Base-by-base conservation (phyloP, 306 rosid species). In the Sicyos edulis region DNA sequence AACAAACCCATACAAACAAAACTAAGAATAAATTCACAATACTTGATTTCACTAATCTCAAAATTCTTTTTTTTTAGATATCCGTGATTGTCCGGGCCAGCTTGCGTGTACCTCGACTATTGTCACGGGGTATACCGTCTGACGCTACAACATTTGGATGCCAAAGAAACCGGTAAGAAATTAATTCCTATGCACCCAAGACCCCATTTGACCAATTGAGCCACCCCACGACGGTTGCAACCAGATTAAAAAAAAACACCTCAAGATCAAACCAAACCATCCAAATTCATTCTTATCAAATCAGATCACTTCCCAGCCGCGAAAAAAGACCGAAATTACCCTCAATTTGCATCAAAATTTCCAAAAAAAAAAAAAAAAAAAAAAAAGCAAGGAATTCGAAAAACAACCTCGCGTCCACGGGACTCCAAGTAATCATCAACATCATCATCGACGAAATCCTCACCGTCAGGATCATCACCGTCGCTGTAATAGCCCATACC, bases 331-430 rank as follows among this genome's bases (percentile, higher is more conserved):
- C 60, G 20, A 70, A 40, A 6, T 52, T 22, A 40, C 71, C 54
- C 29, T 44, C 29, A 65, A 68, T 15, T 72, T 16, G 8, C 49
- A 40, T 9, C 47, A 61, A 16, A 68, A 10, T 19, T 40, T 40
- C 8, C 2, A 24, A 4, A 8, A 68, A 29, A 0, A 52, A 53
- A 8, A 71, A 65, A 3, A 54, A n/a, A 24, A 4, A 8, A 68
- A 29, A 0, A 52, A 53, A 8, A 71, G 42, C 3, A 54, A 15
- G 22, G 59, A 77, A 75, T 37, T 19, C 21, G 32, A 70, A 12
- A 47, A 45, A 16, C 5, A 15, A 91, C 97, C 95, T 91, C 93
- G 6, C 89, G 74, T 12, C 95, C 89, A 57, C 89, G 84, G 66
- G 89, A 83, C 40, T 79, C 77, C 75, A 86, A 76, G 60, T 87